phyloP scores from a whole-genome alignment of 805 yeast genomes.

The Teunomyces lycoperdinae region DNA sequence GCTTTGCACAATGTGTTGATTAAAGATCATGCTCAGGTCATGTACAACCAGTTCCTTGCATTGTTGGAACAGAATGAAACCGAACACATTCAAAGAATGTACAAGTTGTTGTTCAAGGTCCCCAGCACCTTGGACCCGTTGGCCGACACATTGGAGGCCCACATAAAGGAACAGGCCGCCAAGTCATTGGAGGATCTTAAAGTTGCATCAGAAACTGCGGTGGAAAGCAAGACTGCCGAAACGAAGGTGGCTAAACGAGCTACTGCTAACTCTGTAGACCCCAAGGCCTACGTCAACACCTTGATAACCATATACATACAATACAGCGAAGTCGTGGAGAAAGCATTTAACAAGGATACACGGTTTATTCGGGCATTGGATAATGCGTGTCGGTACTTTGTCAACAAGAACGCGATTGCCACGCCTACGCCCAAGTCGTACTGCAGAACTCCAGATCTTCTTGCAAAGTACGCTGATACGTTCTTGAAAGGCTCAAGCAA shows the following conservation, averaged over 20 bases:
- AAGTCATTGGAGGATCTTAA: conserved; percentile 54
- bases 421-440: conserved; percentile 53
- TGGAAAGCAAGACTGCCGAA: conserved; percentile 10
- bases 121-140: conserved; percentile 77
- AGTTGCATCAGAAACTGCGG: conserved; percentile 28
- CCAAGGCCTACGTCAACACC: conserved; percentile 77
- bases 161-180: conserved; percentile 54
- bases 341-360: conserved; percentile 70
- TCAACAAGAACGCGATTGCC: conserved; percentile 81
- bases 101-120: conserved; percentile 70
- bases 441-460: conserved; percentile 87
- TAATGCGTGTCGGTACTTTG: conserved; percentile 79
- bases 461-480: conserved; percentile 86
- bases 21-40: conserved; percentile 68
- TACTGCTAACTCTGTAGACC: conserved; percentile 47
- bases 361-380: conserved; percentile 85
- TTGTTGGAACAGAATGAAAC: conserved; percentile 70
- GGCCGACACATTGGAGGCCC: conserved; percentile 66
- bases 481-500: conserved; percentile 74
- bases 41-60: conserved; percentile 74
- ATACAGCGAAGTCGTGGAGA: conserved; percentile 61
- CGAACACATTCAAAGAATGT: conserved; percentile 76
- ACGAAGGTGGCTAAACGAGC: conserved; percentile 17
- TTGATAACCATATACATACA: conserved; percentile 67
- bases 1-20: conserved; percentile 75